Evolutionary conservation across 129 eudicot species (phyloP).

Genomic region (Daucus carota): DNA sequence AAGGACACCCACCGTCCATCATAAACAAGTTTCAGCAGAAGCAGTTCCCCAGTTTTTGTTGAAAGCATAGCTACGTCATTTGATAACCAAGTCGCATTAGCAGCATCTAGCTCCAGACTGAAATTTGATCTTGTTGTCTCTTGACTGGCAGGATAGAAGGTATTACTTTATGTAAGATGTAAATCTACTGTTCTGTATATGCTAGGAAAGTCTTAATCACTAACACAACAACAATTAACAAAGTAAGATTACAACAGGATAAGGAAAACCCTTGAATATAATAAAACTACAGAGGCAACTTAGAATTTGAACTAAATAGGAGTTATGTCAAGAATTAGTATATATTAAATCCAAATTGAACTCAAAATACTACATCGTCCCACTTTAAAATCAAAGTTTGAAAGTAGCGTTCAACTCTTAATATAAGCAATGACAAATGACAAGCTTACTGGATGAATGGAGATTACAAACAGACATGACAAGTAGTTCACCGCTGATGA

Average conservation of each 20-base stretch:
- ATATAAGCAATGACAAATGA: not conserved
- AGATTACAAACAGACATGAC: not conserved
- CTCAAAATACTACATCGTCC: not conserved
- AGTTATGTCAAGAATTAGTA: not conserved
- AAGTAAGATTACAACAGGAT: slow-evolving; percentile 1
- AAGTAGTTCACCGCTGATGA: not conserved
- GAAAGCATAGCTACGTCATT: slow-evolving; percentile 92
- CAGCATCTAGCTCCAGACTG: slow-evolving; percentile 91
- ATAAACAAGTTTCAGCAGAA: slow-evolving; percentile 69
- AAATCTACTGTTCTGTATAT: not conserved
- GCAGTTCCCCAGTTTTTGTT: slow-evolving; percentile 87
- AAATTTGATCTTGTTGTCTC: slow-evolving; percentile 83
- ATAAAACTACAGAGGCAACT: not conserved
- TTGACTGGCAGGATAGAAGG: slow-evolving; percentile 46
- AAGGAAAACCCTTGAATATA: not conserved
- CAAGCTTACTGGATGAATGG: not conserved
- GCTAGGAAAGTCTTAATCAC: not conserved
- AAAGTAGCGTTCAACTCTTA: not conserved
- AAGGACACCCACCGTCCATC: slow-evolving; percentile 79
- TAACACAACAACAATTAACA: not conserved
- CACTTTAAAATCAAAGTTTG: not conserved
- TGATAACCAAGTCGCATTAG: slow-evolving; percentile 91
- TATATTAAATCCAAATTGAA: not conserved
- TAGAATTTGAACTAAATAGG: not conserved
- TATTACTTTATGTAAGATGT: slow-evolving; percentile 9